Conservation (phyloP, 495 filamentous ascomycete genomes). For the Pseudotulostoma volvatum region DNA sequence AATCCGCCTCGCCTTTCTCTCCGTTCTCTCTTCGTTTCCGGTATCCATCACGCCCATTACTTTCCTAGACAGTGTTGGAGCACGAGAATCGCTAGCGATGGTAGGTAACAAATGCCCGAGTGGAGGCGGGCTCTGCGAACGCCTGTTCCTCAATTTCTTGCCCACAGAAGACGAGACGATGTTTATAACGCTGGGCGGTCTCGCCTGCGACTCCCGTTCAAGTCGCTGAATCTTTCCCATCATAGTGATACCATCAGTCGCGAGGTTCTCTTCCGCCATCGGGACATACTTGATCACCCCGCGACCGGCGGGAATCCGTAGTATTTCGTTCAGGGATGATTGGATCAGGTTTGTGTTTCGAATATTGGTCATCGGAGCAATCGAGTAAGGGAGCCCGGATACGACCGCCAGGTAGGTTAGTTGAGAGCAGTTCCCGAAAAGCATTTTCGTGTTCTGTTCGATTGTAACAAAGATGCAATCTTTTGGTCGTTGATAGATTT, state of each 20-base stretch:
- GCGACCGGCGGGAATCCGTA: constrained; percentile 44
- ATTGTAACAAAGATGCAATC: constrained; percentile 56
- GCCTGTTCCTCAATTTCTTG: constrained; percentile 19
- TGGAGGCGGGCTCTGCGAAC: constrained; percentile 12
- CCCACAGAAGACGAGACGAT: constrained; percentile 22
- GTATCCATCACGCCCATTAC: neutral
- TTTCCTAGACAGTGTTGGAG: neutral
- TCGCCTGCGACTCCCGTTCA: constrained; percentile 25
- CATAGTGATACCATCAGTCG: constrained; percentile 51
- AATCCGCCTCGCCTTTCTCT: neutral
- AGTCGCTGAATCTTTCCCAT: constrained; percentile 49
- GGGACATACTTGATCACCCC: constrained; percentile 59
- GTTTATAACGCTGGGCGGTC: constrained; percentile 18
- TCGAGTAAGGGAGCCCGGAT: constrained; percentile 46
- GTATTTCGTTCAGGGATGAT: constrained; percentile 44
- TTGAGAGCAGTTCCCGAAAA: constrained; percentile 57
- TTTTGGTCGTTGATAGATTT: constrained; percentile 55
- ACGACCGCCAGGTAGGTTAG: constrained; percentile 71
- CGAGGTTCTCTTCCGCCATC: constrained; percentile 51
- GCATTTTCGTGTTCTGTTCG: constrained; percentile 55
- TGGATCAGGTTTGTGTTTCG: constrained; percentile 66
- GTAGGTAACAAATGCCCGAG: neutral
- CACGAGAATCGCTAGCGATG: neutral
- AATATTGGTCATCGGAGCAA: constrained; percentile 65
- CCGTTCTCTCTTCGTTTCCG: neutral